Percentiles rank a stretch among this genome's conserved stretches.
Conservation (phyloP, 352 stramenopile species). For the Pythium dissimile region DNA sequence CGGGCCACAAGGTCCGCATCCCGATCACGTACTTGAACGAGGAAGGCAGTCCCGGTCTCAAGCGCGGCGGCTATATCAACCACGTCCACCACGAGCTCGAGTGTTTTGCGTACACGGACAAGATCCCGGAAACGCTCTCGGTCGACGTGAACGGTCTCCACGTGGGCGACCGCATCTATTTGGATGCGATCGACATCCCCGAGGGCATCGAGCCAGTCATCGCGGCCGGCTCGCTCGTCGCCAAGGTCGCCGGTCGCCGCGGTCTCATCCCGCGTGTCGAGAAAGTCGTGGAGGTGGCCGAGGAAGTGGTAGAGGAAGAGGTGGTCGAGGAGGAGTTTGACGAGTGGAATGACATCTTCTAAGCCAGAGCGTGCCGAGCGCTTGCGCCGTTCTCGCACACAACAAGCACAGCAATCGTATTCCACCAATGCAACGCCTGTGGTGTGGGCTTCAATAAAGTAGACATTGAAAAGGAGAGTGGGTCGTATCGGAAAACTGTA, state of each 20-base stretch:
- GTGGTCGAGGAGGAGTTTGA: slow-evolving; percentile 80
- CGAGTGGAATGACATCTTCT: slow-evolving; percentile 89
- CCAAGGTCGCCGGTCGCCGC: slow-evolving; percentile 84
- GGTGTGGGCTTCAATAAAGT: slow-evolving; percentile 18
- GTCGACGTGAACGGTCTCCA: slow-evolving; percentile 86
- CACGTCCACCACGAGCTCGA: slow-evolving; percentile 85
- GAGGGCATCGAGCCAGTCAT: slow-evolving; percentile 73
- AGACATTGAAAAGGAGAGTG: no score
- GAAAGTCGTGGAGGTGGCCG: slow-evolving; percentile 51
- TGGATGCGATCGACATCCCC: slow-evolving; percentile 73
- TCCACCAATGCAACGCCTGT: no score
- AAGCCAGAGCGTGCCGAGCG: no score
- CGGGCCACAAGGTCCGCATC: slow-evolving; percentile 87
- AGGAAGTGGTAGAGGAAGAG: slow-evolving; percentile 68
- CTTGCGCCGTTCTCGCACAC: no score
- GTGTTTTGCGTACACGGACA: slow-evolving; percentile 72
- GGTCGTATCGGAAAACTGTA: no score
- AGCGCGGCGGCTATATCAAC: slow-evolving; percentile 93
- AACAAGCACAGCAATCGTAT: no score
- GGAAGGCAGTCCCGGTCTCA: slow-evolving; percentile 92
- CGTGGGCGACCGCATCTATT: slow-evolving; percentile 77
- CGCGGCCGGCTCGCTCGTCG: slow-evolving; percentile 58
- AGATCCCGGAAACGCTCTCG: slow-evolving; percentile 72
- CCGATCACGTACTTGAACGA: slow-evolving; percentile 92
- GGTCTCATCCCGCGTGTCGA: slow-evolving; percentile 77